Base-by-base conservation (phyloP, 495 filamentous ascomycete genomes). In the Penicillium verhagenii region DNA sequence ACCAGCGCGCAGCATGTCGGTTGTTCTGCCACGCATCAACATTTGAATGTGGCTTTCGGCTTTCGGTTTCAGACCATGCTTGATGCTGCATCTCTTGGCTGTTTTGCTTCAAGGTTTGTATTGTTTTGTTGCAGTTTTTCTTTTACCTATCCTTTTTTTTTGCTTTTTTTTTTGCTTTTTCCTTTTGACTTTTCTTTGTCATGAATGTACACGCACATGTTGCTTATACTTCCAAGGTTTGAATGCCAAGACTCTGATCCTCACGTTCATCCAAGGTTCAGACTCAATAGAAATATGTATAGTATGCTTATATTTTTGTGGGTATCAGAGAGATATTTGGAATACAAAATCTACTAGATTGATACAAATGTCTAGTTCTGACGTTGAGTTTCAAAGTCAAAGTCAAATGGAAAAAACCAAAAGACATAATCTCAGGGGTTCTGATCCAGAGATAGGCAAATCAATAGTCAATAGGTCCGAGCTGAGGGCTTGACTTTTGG, bases 61-160 rank as follows among this genome's bases (percentile, higher is more conserved):
- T 52, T 59, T 59, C 29, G 52, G 52, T 55, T 59, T 59, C 52
- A 28, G 45, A 47, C 57, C 47, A 56, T 56, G 42, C 31, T 39
- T 23, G 57, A 56, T 48, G 24, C 47, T 35, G 33, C 14, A 16
- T 35, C 6, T n/a, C 33, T 35, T 35, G 33, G 49, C 47, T 39
- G 20, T 49, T 9, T 44, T 7, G 6, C 13, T 26, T 45, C 14
- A n/a, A 31, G 28, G 14, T 24, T 47, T 47, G 45, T 47, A 18
- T 31, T 4, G 13, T 19, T 47, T n/a, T 19, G n/a, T 20, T 42
- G 21, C 11, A 9, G 9, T 42, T n/a, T n/a, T n/a, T n/a, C n/a
- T n/a, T n/a, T n/a, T n/a, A n/a, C n/a, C n/a, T n/a, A 10, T 23
- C 19, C 3, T 19, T 45, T 23, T 45, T 23, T 45, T 45, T 16